These are phyloP conservation scores for Fusarium pilosicola DNA, from an alignment of 2,329 filamentous ascomycete genomes.

Conservation along the genomic window DNA sequence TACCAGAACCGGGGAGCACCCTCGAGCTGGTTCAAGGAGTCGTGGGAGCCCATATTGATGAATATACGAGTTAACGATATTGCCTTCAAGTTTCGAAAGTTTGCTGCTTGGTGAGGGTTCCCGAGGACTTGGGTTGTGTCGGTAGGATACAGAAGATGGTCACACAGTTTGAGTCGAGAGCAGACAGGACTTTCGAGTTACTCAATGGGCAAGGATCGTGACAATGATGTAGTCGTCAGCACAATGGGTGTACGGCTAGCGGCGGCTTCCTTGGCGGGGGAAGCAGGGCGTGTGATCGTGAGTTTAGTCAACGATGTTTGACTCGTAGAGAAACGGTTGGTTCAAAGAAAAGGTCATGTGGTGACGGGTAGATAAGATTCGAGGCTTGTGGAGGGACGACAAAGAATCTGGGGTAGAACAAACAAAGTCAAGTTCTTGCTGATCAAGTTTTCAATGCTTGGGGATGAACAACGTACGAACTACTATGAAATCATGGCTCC, in stretches of 20 bases:
- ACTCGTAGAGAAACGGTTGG: constrained; percentile 33
- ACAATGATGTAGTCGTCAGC: constrained; percentile 37
- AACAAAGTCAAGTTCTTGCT: not conserved
- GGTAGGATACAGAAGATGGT: not conserved
- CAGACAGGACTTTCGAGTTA: not conserved
- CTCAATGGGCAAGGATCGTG: constrained; percentile 13
- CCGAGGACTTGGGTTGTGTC: not conserved
- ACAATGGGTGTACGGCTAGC: constrained; percentile 37
- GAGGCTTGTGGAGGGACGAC: constrained; percentile 27
- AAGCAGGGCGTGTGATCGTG: constrained; percentile 38
- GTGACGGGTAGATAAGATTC: constrained; percentile 16
- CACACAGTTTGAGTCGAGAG: not conserved
- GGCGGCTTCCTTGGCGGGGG: constrained; percentile 35
- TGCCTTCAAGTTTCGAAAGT: not conserved
- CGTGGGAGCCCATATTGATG: constrained; percentile 42
- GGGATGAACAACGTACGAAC: not conserved
- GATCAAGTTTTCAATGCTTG: constrained; percentile 2
- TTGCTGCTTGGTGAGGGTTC: not conserved
- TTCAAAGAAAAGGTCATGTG: constrained; percentile 34
- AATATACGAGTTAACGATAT: constrained; percentile 17
- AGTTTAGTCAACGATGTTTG: constrained; percentile 27
- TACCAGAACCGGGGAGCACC: constrained; percentile 58
- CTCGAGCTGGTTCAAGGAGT: constrained; percentile 44
- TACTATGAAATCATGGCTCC: not conserved
- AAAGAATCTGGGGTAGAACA: constrained; percentile 18